Evolutionary conservation across 2,329 filamentous ascomycete genomes (phyloP).

Genomic region (Xylaria digitata): DNA sequence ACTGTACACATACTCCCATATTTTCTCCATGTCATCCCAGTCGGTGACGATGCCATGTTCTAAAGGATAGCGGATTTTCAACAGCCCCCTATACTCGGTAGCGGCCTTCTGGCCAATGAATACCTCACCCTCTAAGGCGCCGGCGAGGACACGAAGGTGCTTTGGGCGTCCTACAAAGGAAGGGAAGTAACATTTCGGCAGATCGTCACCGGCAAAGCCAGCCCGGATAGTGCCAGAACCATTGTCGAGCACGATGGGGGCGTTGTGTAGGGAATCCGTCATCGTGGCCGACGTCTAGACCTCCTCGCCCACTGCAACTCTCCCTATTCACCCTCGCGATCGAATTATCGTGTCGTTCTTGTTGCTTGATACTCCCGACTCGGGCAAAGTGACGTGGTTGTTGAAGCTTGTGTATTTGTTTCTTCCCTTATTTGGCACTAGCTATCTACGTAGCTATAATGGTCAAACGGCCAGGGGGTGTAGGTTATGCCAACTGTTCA

Average conservation of each 20-base stretch:
- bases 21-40: slow-evolving; percentile 99
- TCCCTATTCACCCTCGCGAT: slow-evolving; percentile 37
- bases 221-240: slow-evolving; percentile 97
- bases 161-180: slow-evolving; percentile 97
- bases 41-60: slow-evolving; percentile 99
- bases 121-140: slow-evolving; percentile 93
- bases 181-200: slow-evolving; percentile 96
- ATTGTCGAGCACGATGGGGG: slow-evolving; percentile 98
- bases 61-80: slow-evolving; percentile 95
- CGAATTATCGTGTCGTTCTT: slow-evolving; percentile 20
- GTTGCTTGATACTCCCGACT: slow-evolving; percentile 22
- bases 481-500: slow-evolving; percentile 10
- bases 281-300: slow-evolving; percentile 52
- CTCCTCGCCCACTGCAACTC: slow-evolving; percentile 38
- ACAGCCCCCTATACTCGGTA: slow-evolving; percentile 86
- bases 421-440: slow-evolving; percentile 6
- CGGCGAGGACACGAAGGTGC: slow-evolving; percentile 93
- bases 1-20: slow-evolving; percentile 98
- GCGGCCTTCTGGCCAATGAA: slow-evolving; percentile 94
- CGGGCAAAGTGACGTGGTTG: slow-evolving; percentile 4
- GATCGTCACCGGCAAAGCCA: slow-evolving; percentile 94
- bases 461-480: slow-evolving; percentile 3
- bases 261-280: slow-evolving; percentile 85
- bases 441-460: neutral
- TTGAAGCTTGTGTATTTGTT: slow-evolving; percentile 12